Conservation (phyloP, 2,329 filamentous ascomycete genomes). For the Fusarium lateritium region DNA sequence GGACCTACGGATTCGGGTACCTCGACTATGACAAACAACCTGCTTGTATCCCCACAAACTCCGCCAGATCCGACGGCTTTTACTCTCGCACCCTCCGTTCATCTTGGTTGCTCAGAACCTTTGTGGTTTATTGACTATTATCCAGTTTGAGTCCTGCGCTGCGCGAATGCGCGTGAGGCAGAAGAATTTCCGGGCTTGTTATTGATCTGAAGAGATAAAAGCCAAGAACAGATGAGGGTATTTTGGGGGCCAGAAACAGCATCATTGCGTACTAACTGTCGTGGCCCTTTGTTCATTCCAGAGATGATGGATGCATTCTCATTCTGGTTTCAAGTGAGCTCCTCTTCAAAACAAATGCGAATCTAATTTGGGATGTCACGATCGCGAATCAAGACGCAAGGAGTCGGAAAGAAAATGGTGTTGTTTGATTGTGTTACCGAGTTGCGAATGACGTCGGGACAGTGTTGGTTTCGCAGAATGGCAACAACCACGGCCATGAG, state of each 20-base stretch:
- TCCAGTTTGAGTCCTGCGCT: slow-evolving; percentile 14
- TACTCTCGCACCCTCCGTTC: slow-evolving; percentile 27
- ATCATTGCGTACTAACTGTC: slow-evolving; percentile 44
- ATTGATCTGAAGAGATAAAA: slow-evolving; percentile 22
- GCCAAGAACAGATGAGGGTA: slow-evolving; percentile 17
- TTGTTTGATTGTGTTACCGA: slow-evolving; percentile 24
- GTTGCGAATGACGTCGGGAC: slow-evolving; percentile 37
- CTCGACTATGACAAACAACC: slow-evolving; percentile 40
- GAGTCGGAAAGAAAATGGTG: slow-evolving; percentile 27
- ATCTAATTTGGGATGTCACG: slow-evolving; percentile 6
- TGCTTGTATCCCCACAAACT: slow-evolving; percentile 35
- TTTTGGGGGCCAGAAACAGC: slow-evolving; percentile 27
- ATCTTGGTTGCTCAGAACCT: slow-evolving; percentile 28
- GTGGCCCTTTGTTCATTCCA: slow-evolving; percentile 35
- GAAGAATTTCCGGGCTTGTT: slow-evolving; percentile 39
- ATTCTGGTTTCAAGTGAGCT: slow-evolving; percentile 21
- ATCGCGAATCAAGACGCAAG: slow-evolving; percentile 29
- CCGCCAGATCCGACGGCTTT: slow-evolving; percentile 31
- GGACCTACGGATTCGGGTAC: slow-evolving; percentile 38
- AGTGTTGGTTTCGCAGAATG: slow-evolving; percentile 33
- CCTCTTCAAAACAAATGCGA: slow-evolving; percentile 5
- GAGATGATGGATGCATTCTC: slow-evolving; percentile 18
- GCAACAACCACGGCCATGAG: slow-evolving; percentile 47
- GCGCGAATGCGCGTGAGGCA: slow-evolving; percentile 28
- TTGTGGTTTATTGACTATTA: slow-evolving; percentile 27